Percentiles rank a stretch among this genome's conserved stretches.
phyloP scores from a whole-genome alignment of 2,329 filamentous ascomycete genomes.

The Shiraia bambusicola region DNA sequence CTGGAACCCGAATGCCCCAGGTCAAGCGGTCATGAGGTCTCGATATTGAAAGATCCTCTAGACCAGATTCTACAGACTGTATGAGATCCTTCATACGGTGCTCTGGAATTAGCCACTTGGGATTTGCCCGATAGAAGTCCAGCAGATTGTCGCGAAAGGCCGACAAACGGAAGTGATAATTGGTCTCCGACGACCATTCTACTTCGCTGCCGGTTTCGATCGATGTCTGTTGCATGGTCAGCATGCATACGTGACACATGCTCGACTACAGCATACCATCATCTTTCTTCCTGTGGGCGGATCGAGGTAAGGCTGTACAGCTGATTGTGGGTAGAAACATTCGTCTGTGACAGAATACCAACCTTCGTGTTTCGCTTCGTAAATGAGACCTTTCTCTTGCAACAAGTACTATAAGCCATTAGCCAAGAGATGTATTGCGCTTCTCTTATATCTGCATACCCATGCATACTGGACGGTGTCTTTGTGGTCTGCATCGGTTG shows the following conservation, averaged over 20 bases:
- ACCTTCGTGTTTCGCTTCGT: slow-evolving; percentile 81
- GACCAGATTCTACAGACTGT: slow-evolving; percentile 70
- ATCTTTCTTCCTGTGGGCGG: slow-evolving; percentile 79
- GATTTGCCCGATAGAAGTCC: slow-evolving; percentile 75
- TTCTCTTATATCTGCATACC: slow-evolving; percentile 48
- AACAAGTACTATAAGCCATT: slow-evolving; percentile 60
- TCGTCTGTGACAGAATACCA: slow-evolving; percentile 98
- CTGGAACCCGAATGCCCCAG: slow-evolving; percentile 90
- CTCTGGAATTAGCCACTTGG: slow-evolving; percentile 72
- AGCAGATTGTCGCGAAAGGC: slow-evolving; percentile 77
- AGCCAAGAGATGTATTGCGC: slow-evolving; percentile 13
- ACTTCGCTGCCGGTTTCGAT: slow-evolving; percentile 89
- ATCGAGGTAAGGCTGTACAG: slow-evolving; percentile 72
- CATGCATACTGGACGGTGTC: slow-evolving; percentile 88
- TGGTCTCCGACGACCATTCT: slow-evolving; percentile 89
- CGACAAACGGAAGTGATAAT: slow-evolving; percentile 92
- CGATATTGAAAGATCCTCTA: slow-evolving; percentile 88
- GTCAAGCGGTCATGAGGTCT: slow-evolving; percentile 73
- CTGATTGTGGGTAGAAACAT: slow-evolving; percentile 83
- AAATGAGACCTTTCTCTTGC: slow-evolving; percentile 73
- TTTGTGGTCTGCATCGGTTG: slow-evolving; percentile 79
- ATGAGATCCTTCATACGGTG: slow-evolving; percentile 77
- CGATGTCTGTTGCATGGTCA: slow-evolving; percentile 54
- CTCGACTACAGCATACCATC: slow-evolving; percentile 57
- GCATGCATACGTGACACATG: neutral